A percentile compares a stretch with the other conserved stretches of the same genome.
Conservation (phyloP, 768 basidiomycete genomes). For the Tubosaeta sp. region DNA sequence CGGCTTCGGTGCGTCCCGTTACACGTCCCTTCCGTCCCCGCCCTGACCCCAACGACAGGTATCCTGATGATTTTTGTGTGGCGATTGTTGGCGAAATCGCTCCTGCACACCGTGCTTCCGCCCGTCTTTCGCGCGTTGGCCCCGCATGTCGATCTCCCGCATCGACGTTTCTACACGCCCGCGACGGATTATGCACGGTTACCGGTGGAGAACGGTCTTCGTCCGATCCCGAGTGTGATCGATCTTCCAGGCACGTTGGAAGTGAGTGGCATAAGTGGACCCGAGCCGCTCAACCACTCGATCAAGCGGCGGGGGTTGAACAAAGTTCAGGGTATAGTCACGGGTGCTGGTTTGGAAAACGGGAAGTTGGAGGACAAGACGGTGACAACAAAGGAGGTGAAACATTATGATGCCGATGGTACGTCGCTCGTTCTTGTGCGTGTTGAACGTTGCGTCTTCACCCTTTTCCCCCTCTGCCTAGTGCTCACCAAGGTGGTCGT, state of each 20-base stretch:
- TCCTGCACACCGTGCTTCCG: constrained; percentile 71
- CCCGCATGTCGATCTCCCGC: constrained; percentile 66
- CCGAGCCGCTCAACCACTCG: constrained; percentile 31
- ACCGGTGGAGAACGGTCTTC: constrained; percentile 55
- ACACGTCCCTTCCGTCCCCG: neutral
- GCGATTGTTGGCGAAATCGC: constrained; percentile 82
- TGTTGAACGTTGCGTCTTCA: neutral
- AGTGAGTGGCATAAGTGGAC: constrained; percentile 37
- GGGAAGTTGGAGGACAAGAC: constrained; percentile 31
- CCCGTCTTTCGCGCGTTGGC: constrained; percentile 78
- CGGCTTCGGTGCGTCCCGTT: constrained; percentile 33
- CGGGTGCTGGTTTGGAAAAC: constrained; percentile 23
- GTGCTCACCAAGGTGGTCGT: constrained; percentile 89
- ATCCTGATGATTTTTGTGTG: constrained; percentile 78
- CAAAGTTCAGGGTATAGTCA: constrained; percentile 22
- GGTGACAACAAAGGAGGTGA: constrained; percentile 32
- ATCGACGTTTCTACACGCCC: constrained; percentile 83
- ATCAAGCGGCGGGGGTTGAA: constrained; percentile 24
- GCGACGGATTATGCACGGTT: constrained; percentile 82
- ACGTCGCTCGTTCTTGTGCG: constrained; percentile 20
- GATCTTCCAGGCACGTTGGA: constrained; percentile 56
- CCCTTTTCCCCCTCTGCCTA: constrained; percentile 25
- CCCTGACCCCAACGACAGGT: constrained; percentile 38
- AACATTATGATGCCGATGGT: constrained; percentile 88
- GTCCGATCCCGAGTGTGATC: constrained; percentile 81